phyloP scores from a whole-genome alignment of 257 asterid genomes.

The Echium plantagineum region DNA sequence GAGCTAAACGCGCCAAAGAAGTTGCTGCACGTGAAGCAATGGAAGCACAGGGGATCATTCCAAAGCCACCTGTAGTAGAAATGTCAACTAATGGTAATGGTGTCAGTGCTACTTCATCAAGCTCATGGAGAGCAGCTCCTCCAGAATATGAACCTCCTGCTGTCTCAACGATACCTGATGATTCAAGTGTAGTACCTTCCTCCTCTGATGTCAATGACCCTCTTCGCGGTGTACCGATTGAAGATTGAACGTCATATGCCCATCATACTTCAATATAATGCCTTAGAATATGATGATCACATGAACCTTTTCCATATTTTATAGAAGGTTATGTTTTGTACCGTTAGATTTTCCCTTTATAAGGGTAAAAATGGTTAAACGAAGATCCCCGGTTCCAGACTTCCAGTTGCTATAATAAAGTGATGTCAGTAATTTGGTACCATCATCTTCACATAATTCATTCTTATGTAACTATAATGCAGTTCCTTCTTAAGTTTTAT shows the following conservation, averaged over 20 bases:
- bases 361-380: no score
- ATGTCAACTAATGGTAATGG: slow-evolving; percentile 16
- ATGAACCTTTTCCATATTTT: no score
- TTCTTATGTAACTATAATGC: no score
- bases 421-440: no score
- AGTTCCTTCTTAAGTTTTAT: no score
- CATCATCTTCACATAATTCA: no score
- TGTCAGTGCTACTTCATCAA: slow-evolving; percentile 8
- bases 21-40: slow-evolving; percentile 59
- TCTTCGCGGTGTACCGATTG: slow-evolving; percentile 18
- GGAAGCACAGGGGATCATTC: slow-evolving; percentile 30
- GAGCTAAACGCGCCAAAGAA: slow-evolving; percentile 71
- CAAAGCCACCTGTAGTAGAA: slow-evolving; percentile 20
- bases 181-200: slow-evolving; percentile 3
- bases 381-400: no score
- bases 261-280: no score
- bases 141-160: slow-evolving; percentile 6
- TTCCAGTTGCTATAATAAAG: no score
- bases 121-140: slow-evolving; percentile 9
- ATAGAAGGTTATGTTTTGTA: no score
- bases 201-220: slow-evolving; percentile 20
- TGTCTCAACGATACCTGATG: slow-evolving; percentile 9
- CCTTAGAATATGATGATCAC: no score
- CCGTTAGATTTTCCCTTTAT: no score
- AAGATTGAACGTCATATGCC: slow-evolving; percentile 18